Base-by-base conservation (phyloP, 1,139 yeast species). In the Saccharomyces pastorianus region DNA sequence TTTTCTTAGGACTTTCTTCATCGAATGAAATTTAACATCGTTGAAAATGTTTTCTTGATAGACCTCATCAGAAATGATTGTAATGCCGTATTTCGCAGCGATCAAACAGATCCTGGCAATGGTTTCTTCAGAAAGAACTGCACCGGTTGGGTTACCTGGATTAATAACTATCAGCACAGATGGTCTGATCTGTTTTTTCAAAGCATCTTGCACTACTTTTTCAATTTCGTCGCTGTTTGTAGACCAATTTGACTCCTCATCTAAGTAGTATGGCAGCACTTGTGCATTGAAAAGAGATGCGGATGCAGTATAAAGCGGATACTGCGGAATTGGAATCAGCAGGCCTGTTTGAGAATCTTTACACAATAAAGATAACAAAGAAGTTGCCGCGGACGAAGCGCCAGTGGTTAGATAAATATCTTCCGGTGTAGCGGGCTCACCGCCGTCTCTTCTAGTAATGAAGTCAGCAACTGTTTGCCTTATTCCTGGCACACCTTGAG, bases 141-240 rank as follows among this genome's bases (percentile, higher is more conserved):
- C 80, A 28, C 99, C 99, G 0, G 99, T 93, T 58, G 99, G 99
- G 72, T 93, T 93, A 55, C 99, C 99, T 1, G 99, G 99, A 73
- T 93, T 93, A 66, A 93, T 93, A 27, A 93, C 88, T 4, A 91
- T 97, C 60, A 93, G 76, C 53, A 95, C 85, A 64, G 88, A 82
- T 58, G 95, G 83, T 20, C 75, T 77, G 28, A 88, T 71, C 3
- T 88, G 89, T 47, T 82, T 74, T 6, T 69, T 70, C 8, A 74
- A 65, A 48, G 88, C 76, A 29, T 80, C 77, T 23, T 70, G 64
- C 51, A 88, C 80, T 53, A 82, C 75, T 2, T 70, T 60, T 59
- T 82, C 81, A 61, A 93, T 81, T 62, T 84, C 85, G 6, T 73
- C 67, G 2, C 95, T 80, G 64, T 88, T 81, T 9, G 95, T 83